Evolutionary conservation across 2,329 filamentous ascomycete species (phyloP), one percentile per base, ranked within the genome.

Genomic region (Nannizzia gypsea): DNA sequence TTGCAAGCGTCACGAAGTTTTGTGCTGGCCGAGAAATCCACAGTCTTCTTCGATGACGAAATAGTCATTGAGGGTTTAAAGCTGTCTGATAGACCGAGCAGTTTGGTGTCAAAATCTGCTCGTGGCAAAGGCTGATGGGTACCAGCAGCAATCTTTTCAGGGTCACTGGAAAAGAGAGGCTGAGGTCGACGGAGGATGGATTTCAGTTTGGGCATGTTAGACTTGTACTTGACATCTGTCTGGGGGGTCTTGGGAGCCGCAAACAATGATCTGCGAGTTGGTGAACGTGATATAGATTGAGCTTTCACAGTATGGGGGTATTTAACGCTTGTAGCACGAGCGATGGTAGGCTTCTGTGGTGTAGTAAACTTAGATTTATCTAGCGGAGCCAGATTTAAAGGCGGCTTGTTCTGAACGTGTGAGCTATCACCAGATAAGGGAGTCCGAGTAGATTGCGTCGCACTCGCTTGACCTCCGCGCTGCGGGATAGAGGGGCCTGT

Each of bases 11-110:
- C 67, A 31, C 68, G 69, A 58, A 72, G 71, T 63, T 88, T 81
- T 38, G 85, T 85, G 62, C 83, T 84, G 0, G 85, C 86, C 0
- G 87, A 90, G 67, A 95, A 96, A 57, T 88, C 85, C 38, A 95
- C 89, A 60, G 83, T 86, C 76, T 95, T 95, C 71, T 84, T 88
- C 24, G 84, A 81, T 17, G 50, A 34, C 2, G 46, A 4, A 34
- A 85, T 84, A 6, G 87, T 87, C 0, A 87, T 89, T 3, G 83
- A 84, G 4, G 81, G 78, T 17, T 78, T 67, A 3, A 66, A 62
- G 20, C 70, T 70, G 24, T 66, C 63, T 2, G 66, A 67, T 26
- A 57, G 57, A 26, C 67, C 66, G 20, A 66, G 67, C 11, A 72
- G 64, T 44, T 66, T 68, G 20, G 57, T 62, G 50, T 44, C 52